Conservation (phyloP, 371 early-diverging fungal species). For the Saksenaea vasiformis region DNA sequence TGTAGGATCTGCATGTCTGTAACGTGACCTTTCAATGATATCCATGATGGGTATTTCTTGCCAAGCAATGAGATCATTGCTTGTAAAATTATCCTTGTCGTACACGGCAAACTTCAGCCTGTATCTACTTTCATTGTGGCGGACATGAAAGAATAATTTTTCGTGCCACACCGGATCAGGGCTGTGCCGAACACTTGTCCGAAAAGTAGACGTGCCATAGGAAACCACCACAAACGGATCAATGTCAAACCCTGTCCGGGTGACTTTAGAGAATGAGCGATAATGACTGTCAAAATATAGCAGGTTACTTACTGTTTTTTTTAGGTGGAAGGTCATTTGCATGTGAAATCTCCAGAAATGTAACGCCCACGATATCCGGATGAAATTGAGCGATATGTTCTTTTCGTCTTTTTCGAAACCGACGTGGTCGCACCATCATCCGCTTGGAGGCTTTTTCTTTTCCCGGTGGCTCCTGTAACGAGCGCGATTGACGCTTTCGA, state of each 20-base stretch:
- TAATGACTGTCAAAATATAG: conserved; percentile 1
- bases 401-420: conserved; percentile 6
- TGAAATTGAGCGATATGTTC: conserved; percentile 31
- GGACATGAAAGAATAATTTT: conserved; percentile 67
- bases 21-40: conserved; percentile 24
- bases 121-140: conserved; percentile 58
- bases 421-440: neutral
- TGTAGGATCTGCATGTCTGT: conserved; percentile 2
- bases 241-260: conserved; percentile 74
- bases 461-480: neutral
- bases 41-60: conserved; percentile 48
- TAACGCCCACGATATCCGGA: conserved; percentile 55
- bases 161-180: conserved; percentile 74
- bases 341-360: conserved; percentile 63
- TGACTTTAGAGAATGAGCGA: conserved; percentile 24
- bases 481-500: neutral
- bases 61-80: conserved; percentile 72
- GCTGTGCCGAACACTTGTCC: conserved; percentile 67
- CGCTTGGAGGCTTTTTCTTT: conserved; percentile 1
- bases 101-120: conserved; percentile 71
- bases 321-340: conserved; percentile 67
- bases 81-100: conserved; percentile 78
- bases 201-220: conserved; percentile 70
- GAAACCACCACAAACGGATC: conserved; percentile 85
- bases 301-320: conserved; percentile 37